Percentiles rank a stretch among this genome's conserved stretches.
These are phyloP conservation scores for Pseudozyma sp. DNA, from an alignment of 1,284 basidiomycete genomes.

Conservation along the genomic window DNA sequence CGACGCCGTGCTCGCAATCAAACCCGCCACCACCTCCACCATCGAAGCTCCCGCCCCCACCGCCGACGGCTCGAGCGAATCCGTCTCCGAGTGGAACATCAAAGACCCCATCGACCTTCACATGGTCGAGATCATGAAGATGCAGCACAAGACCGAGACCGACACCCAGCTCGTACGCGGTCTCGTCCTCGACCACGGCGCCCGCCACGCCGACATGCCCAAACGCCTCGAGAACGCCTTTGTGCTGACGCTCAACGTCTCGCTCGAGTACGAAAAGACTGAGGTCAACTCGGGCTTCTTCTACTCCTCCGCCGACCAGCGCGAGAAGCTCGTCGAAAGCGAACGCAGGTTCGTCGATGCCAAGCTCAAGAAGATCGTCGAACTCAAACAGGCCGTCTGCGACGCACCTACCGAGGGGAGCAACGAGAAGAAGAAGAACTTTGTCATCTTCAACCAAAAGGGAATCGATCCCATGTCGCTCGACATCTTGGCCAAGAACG, in stretches of 20 bases:
- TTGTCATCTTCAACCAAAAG: slow-evolving; percentile 99
- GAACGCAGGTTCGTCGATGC: slow-evolving; percentile 94
- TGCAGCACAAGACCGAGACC: slow-evolving; percentile 98
- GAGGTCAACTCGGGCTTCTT: slow-evolving; percentile 99
- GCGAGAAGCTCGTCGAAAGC: slow-evolving; percentile 98
- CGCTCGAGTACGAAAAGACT: slow-evolving; percentile 99
- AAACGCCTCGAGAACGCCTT: slow-evolving; percentile 97
- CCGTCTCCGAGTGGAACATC: slow-evolving; percentile 62
- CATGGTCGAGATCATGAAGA: slow-evolving; percentile 99
- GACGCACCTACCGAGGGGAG: slow-evolving; percentile 69
- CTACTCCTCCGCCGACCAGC: slow-evolving; percentile 97
- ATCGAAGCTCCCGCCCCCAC: slow-evolving; percentile 53
- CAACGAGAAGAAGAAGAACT: slow-evolving; percentile 77
- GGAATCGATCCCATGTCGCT: slow-evolving; percentile 98
- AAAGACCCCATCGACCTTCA: slow-evolving; percentile 89
- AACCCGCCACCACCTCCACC: slow-evolving; percentile 66
- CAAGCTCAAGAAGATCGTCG: slow-evolving; percentile 95
- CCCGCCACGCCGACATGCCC: slow-evolving; percentile 98
- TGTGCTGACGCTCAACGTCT: slow-evolving; percentile 96
- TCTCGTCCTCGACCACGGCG: slow-evolving; percentile 91
- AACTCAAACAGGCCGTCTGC: slow-evolving; percentile 95
- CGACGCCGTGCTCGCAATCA: slow-evolving; percentile 92
- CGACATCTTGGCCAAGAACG: slow-evolving; percentile 96
- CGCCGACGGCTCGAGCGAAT: slow-evolving; percentile 60
- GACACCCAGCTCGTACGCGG: slow-evolving; percentile 98